Evolutionary conservation across 768 basidiomycete genomes (phyloP).

Genomic region (Phlebiopsis flavidoalba): DNA sequence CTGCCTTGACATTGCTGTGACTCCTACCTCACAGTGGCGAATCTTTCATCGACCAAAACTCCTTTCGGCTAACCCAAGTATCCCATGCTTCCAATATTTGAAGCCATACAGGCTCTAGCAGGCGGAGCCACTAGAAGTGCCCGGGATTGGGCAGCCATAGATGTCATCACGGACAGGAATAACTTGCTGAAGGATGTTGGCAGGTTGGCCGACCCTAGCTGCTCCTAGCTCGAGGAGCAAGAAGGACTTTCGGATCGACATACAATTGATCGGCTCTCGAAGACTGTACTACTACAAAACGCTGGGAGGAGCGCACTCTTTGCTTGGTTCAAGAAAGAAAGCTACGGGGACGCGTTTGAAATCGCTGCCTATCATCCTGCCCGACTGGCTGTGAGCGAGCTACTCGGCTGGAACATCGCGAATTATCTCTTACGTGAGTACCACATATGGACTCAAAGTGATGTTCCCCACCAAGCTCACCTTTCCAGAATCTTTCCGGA

Average conservation of each 20-base stretch:
- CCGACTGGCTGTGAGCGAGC: constrained; percentile 15
- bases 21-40: constrained; percentile 47
- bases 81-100: constrained; percentile 51
- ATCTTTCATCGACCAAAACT: constrained; percentile 54
- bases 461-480: too few relatives aligned
- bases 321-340: constrained; percentile 23
- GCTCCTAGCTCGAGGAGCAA: background rate
- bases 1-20: constrained; percentile 51
- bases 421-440: constrained; percentile 23
- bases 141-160: constrained; percentile 34
- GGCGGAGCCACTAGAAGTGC: constrained; percentile 16
- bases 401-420: constrained; percentile 14
- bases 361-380: constrained; percentile 11
- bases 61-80: constrained; percentile 33
- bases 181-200: constrained; percentile 17
- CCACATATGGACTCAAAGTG: background rate
- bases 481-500: background rate
- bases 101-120: constrained; percentile 43
- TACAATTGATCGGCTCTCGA: constrained; percentile 52
- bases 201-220: background rate
- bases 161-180: constrained; percentile 60
- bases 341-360: constrained; percentile 61
- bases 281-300: constrained; percentile 60
- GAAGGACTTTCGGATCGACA: constrained; percentile 60
- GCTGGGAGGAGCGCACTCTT: constrained; percentile 37